Evolutionary conservation across 2,329 filamentous ascomycete genomes (phyloP).

Genomic region (Colletotrichum tabaci): DNA sequence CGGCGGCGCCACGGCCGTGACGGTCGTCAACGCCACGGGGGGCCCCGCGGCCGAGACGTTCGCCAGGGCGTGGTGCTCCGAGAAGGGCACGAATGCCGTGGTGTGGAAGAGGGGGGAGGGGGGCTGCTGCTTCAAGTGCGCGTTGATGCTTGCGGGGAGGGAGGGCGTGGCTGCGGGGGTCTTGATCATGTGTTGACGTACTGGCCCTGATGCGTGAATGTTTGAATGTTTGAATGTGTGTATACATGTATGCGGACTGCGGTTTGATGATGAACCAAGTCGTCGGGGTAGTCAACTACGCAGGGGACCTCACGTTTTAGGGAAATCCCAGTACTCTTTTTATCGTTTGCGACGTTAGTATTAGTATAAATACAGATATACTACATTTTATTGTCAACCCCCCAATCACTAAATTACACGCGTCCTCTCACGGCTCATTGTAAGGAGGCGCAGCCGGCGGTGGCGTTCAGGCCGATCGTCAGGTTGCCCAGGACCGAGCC

Average conservation of each 20-base stretch:
- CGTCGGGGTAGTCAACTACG: not conserved
- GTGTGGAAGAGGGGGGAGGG: not conserved
- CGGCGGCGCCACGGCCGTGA: not conserved
- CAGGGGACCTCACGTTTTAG: too few species aligned
- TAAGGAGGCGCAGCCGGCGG: too few species aligned
- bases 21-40: not conserved
- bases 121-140: not conserved
- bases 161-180: not conserved
- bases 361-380: too few species aligned
- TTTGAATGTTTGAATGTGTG: too few species aligned
- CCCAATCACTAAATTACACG: too few species aligned
- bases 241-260: not conserved
- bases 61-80: not conserved
- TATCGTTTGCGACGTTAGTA: too few species aligned
- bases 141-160: not conserved
- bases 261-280: not conserved
- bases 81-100: not conserved
- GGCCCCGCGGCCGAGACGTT: not conserved
- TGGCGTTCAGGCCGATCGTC: constrained; percentile 15
- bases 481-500: constrained; percentile 24
- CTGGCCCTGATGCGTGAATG: not conserved
- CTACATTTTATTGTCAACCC: too few species aligned
- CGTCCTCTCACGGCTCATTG: too few species aligned
- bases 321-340: too few species aligned
- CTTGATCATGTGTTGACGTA: not conserved